Evolutionary conservation across 2,329 filamentous ascomycete genomes (phyloP), one percentile per base, ranked within the genome.

Genomic region (Decorospora gaudefroyi): DNA sequence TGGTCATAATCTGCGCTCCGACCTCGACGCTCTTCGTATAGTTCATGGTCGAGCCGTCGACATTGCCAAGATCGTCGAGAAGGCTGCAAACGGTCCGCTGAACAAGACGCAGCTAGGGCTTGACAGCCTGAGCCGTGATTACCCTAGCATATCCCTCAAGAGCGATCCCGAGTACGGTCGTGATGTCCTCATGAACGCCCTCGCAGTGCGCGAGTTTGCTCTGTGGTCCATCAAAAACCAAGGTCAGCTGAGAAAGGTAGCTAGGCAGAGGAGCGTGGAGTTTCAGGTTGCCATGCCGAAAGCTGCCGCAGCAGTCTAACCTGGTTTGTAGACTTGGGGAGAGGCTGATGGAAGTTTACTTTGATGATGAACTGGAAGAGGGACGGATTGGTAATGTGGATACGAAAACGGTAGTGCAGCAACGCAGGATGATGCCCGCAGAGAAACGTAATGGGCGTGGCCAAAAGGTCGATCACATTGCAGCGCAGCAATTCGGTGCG

Each of bases 151-250:
- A 3, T 18, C 25, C 2, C 43, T 68, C 13, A 44, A 41, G 15
- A 48, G 28, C 2, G 50, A 64, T 42, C 38, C 49, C 1, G 25
- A 30, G 4, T 56, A 53, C 2, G 74, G 76, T 1, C 78, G 80
- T 35, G 72, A 77, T 57, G 72, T 72, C 32, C 51, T 80, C 4
- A 76, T 80, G 53, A 75, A 80, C 61, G 73, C 76, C 0, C 68
- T 76, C 22, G 77, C 78, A 0, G 67, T 73, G 0, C 70, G 78
- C 6, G 77, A 80, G 54, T 53, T 81, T 32, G 67, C 73, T 4
- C 57, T 81, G 2, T 78, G 70, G 67, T 74, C 70, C 42, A 53
- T 76, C n/a, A 65, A 63, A 42, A 67, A 76, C n/a, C 61, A 61
- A 2, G 59, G 68, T 1, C 49, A 46, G 9, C 60, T 79, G 6